Evolutionary conservation across 805 yeast species (phyloP).

Genomic region (Ogataea methylovora): DNA sequence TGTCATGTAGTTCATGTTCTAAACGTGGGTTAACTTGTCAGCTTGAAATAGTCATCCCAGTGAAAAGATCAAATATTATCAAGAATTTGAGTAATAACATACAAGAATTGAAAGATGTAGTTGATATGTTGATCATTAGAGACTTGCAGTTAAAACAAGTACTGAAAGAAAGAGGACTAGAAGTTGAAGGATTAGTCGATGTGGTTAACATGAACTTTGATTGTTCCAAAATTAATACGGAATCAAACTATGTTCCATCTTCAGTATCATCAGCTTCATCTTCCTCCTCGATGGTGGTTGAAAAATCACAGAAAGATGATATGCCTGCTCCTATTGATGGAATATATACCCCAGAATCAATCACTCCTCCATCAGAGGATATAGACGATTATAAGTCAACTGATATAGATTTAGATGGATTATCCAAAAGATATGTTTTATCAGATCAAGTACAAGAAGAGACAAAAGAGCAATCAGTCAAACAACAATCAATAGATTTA

Average conservation of each 20-base stretch:
- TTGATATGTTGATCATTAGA: slow-evolving; percentile 19
- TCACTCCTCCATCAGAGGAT: neutral
- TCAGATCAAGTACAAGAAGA: neutral
- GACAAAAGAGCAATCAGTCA: too few species aligned
- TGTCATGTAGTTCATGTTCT: slow-evolving; percentile 49
- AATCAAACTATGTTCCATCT: too few species aligned
- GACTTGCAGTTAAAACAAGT: slow-evolving; percentile 17
- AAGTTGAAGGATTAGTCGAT: slow-evolving; percentile 23
- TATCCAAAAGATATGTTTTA: neutral
- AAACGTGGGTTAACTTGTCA: slow-evolving; percentile 45
- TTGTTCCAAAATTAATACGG: neutral
- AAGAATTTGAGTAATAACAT: slow-evolving; percentile 26
- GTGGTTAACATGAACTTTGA: slow-evolving; percentile 9
- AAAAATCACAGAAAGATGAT: slow-evolving; percentile 1
- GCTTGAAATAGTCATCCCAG: slow-evolving; percentile 47
- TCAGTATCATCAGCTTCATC: neutral
- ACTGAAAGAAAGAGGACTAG: slow-evolving; percentile 19
- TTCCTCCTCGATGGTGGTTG: too few species aligned
- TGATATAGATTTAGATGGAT: neutral
- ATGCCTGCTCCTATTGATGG: neutral
- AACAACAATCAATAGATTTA: too few species aligned
- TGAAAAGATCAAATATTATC: slow-evolving; percentile 37
- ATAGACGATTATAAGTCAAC: neutral
- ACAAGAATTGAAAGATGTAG: slow-evolving; percentile 20
- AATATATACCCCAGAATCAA: neutral